Base-by-base conservation (phyloP, 495 filamentous ascomycete genomes). In the Xylaria bambusicola region DNA sequence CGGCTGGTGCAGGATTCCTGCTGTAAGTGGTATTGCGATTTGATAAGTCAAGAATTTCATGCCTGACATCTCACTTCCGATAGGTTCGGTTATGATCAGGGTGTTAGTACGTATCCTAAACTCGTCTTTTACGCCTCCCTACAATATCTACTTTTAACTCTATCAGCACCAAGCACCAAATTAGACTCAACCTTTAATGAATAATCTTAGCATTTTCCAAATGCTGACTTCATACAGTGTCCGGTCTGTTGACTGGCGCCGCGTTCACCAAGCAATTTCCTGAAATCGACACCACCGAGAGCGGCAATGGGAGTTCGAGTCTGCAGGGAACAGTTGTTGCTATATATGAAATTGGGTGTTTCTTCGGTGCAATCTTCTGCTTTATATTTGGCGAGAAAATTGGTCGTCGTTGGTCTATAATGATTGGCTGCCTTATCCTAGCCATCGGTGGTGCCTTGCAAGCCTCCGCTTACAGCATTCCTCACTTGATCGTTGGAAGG, bases 401-500 rank as follows among this genome's bases (percentile, higher is more conserved):
- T 20, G 82, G 82, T 3, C 68, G 81, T 41, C 74, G 71, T 55
- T 72, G 66, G 41, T 75, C 73, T 35, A 76, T 83, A 3, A 73
- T 82, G 58, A 59, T 65, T 7, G 73, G 73, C 40, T 67, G 74
- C 23, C 64, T 71, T 29, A 64, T 71, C 26, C 67, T 82, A 77
- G 68, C 75, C 9, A 61, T 73, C 41, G 80, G 82, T 4, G 74
- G 73, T 10, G 68, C 71, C 9, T 58, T 82, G 40, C 79, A 80
- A 55, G 73, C 73, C 6, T 70, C 68, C n/a, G 66, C 80, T 12
- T 75, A 68, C 35, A 74, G 70, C 8, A 62, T 75, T 18, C 60
- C 71, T 0, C 76, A 80, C 44, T 54, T 83, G 31, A 72, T 84
- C 20, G 71, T 79, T 46, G 77, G 79, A 8, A 69, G 79, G 1